Base-by-base conservation (phyloP, 2,329 filamentous ascomycete species). In the Botrytis deweyae region DNA sequence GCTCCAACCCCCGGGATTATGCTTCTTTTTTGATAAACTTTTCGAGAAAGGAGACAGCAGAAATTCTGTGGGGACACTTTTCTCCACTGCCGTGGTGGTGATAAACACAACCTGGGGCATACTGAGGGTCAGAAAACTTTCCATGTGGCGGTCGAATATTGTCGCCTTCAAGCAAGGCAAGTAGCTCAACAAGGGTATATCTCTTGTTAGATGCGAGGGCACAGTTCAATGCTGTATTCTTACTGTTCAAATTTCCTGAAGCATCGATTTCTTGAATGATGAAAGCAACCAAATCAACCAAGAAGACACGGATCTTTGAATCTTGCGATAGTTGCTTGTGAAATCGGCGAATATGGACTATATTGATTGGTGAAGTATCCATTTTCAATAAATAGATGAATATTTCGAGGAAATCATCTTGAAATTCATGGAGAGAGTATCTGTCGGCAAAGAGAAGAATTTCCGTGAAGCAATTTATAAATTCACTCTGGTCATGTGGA, bases 41-140 rank as follows among this genome's bases (percentile, higher is more conserved):
- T 1, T 5, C 6, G 25, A 52, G 0, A 52, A 1, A n/a, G 7
- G 12, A n/a, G 6, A 1, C 20, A 3, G 9, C 25, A 3, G 25
- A 3, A 2, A 0, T 9, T 16, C 4, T n/a, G 1, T 42, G 36
- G 8, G 42, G 63, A 4, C 63, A 66, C 4, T 40, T 36, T 18
- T 14, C 12, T 16, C 5, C 3, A 3, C 9, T 2, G n/a, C 63
- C 42, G 33, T 66, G 63, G 16, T 66, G 18, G 7, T 66, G 63
- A 8, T 66, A 46, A 49, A 20, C 4, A 36, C 40, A 66, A 18
- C 0, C 1, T 20, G 63, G 40, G 14, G 63, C 63, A 20, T 49
- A 4, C 9, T 18, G 40, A 14, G 63, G 63, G 10, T 46, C 42
- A 20, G 20, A 14, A 66, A 66, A 0, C 1, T 36, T 33, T 40